Conservation (phyloP, 1,139 yeast genomes). For the Pichia sp. region DNA sequence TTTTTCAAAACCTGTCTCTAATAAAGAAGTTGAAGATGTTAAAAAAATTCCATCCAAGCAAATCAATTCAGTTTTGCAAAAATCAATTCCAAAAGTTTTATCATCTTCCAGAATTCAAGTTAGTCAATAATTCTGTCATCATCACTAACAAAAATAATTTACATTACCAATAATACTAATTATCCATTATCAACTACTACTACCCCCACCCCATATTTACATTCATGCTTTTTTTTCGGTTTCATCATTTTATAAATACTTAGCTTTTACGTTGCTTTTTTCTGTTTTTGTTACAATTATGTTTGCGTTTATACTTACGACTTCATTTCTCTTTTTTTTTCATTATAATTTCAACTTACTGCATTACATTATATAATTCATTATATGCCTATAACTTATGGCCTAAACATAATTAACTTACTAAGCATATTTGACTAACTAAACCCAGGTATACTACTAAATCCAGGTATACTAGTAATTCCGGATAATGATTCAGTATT, state of each 20-base stretch:
- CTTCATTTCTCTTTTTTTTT: background rate
- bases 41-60: background rate
- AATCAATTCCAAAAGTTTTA: conserved; percentile 14
- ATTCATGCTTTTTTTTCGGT: background rate
- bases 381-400: background rate
- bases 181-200: no score
- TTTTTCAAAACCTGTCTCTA: conserved; percentile 15
- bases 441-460: conserved; percentile 24
- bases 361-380: no score
- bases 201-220: no score
- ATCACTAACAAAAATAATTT: background rate
- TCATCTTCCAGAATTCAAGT: conserved; percentile 13
- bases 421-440: no score
- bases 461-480: conserved; percentile 23
- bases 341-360: no score
- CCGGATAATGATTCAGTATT: conserved; percentile 14
- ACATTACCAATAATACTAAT: background rate
- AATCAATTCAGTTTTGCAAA: background rate
- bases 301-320: background rate
- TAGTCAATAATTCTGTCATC: background rate
- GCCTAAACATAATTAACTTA: no score
- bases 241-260: background rate
- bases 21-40: conserved; percentile 9
- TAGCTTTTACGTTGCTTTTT: background rate
- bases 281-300: background rate